A percentile compares a stretch with the other conserved stretches of the same genome.
phyloP scores from a whole-genome alignment of 805 yeast genomes.

The Clavispora vitiphila region DNA sequence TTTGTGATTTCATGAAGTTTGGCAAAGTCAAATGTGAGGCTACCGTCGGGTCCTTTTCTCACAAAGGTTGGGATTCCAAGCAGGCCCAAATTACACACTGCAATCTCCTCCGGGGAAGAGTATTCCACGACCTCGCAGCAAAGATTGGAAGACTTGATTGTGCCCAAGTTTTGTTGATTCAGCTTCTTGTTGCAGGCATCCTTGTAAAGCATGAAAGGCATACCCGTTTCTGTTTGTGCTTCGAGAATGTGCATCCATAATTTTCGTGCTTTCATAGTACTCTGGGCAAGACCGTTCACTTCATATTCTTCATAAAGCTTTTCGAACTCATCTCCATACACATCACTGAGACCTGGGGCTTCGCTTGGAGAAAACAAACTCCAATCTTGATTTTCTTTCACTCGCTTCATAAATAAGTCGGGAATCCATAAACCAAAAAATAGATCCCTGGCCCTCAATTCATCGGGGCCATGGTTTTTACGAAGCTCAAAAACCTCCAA shows the following conservation, averaged over 20 bases:
- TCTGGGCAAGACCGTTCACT: constrained; percentile 54
- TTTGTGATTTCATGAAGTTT: constrained; percentile 72
- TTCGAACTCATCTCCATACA: constrained; percentile 80
- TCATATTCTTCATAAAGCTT: constrained; percentile 70
- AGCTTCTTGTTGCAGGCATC: constrained; percentile 86
- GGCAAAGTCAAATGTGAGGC: constrained; percentile 61
- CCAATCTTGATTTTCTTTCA: constrained; percentile 77
- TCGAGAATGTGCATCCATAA: constrained; percentile 86
- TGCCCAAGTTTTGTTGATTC: constrained; percentile 89
- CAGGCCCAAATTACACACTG: constrained; percentile 93
- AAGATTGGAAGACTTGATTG: constrained; percentile 86
- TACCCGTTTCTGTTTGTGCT: constrained; percentile 94
- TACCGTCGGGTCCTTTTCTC: constrained; percentile 29
- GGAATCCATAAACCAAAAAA: constrained; percentile 95
- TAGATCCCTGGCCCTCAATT: constrained; percentile 85
- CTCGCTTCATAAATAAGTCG: constrained; percentile 90
- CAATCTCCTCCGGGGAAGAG: constrained; percentile 87
- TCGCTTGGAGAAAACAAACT: constrained; percentile 84
- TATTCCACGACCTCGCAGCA: constrained; percentile 95
- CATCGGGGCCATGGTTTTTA: constrained; percentile 95
- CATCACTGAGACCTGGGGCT: constrained; percentile 80
- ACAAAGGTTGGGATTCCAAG: constrained; percentile 81
- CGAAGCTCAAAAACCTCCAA: constrained; percentile 81
- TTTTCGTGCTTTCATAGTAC: constrained; percentile 75
- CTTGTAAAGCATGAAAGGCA: constrained; percentile 90